phyloP scores from a whole-genome alignment of 257 asterid species.

The Scutellaria galericulata region DNA sequence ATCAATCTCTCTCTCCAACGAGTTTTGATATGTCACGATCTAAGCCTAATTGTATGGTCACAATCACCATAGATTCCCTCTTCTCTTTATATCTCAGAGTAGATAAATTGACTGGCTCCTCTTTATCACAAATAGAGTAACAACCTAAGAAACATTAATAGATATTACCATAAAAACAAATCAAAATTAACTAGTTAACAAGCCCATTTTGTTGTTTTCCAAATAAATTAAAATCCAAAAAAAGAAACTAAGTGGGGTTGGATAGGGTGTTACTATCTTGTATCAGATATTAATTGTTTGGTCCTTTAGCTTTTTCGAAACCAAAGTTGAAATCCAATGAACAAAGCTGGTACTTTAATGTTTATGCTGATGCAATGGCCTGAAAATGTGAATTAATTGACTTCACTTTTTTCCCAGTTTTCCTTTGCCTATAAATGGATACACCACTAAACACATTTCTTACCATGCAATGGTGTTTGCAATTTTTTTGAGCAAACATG shows the following conservation, averaged over 20 bases:
- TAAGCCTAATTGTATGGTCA: conserved; percentile 48
- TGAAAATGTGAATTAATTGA: conserved; percentile 25
- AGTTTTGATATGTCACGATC: conserved; percentile 44
- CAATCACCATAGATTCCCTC: conserved; percentile 51
- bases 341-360: conserved; percentile 16
- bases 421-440: conserved; percentile 36
- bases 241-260: neutral
- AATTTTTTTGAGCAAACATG: conserved; percentile 41
- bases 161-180: conserved; percentile 27
- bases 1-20: neutral
- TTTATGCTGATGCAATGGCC: conserved; percentile 30
- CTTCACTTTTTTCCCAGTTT: conserved; percentile 16
- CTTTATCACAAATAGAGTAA: conserved; percentile 41
- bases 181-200: neutral
- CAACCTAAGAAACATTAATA: conserved; percentile 37
- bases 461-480: conserved; percentile 36
- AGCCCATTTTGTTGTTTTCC: neutral
- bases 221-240: neutral
- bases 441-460: conserved; percentile 31
- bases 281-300: conserved; percentile 24
- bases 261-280: conserved; percentile 10
- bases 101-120: conserved; percentile 38
- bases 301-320: conserved; percentile 21
- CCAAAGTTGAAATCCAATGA: conserved; percentile 28
- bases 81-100: conserved; percentile 35